Percentiles rank a stretch among this genome's conserved stretches.
These are phyloP conservation scores for Candida anutae DNA, from an alignment of 1,139 yeast species.

Conservation along the genomic window DNA sequence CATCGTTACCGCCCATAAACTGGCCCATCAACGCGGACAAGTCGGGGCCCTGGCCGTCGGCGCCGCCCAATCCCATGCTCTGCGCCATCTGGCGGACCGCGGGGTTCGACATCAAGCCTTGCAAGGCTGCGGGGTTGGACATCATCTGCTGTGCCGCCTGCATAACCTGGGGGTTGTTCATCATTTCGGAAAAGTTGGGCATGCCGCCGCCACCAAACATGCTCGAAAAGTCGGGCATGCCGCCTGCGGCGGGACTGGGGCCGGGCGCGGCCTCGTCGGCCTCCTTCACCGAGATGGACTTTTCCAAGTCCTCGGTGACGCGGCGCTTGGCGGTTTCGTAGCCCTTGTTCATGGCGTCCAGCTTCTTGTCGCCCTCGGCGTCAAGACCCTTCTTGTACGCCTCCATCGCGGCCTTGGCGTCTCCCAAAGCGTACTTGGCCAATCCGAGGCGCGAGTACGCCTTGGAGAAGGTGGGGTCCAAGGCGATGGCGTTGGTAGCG, in stretches of 20 bases:
- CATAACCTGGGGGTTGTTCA: conserved; percentile 86
- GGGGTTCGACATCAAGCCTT: conserved; percentile 75
- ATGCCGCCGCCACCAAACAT: conserved; percentile 64
- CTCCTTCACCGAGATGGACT: conserved; percentile 23
- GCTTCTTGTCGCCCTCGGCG: conserved; percentile 75
- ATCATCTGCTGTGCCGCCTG: conserved; percentile 92
- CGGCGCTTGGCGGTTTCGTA: conserved; percentile 87
- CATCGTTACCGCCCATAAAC: conserved; percentile 50
- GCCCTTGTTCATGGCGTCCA: conserved; percentile 90
- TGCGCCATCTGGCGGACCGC: conserved; percentile 72
- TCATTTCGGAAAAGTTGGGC: conserved; percentile 48
- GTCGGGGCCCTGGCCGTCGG: conserved; percentile 42
- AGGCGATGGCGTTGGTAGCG: conserved; percentile 71
- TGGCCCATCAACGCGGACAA: conserved; percentile 69
- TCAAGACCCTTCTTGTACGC: conserved; percentile 86
- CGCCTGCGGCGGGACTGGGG: conserved; percentile 52
- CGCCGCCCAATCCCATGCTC: conserved; percentile 55
- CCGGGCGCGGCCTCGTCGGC: conserved; percentile 26
- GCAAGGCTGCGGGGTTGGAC: conserved; percentile 79
- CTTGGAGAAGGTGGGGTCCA: conserved; percentile 77
- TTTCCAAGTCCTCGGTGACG: conserved; percentile 65
- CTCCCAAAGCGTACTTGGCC: conserved; percentile 86
- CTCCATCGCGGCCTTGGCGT: conserved; percentile 79
- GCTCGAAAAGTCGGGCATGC: conserved; percentile 62
- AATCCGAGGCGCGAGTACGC: conserved; percentile 94